Percentiles rank a stretch among this genome's conserved stretches.
Conservation (phyloP, 257 asterid genomes). For the Lavandula angustifolia region DNA sequence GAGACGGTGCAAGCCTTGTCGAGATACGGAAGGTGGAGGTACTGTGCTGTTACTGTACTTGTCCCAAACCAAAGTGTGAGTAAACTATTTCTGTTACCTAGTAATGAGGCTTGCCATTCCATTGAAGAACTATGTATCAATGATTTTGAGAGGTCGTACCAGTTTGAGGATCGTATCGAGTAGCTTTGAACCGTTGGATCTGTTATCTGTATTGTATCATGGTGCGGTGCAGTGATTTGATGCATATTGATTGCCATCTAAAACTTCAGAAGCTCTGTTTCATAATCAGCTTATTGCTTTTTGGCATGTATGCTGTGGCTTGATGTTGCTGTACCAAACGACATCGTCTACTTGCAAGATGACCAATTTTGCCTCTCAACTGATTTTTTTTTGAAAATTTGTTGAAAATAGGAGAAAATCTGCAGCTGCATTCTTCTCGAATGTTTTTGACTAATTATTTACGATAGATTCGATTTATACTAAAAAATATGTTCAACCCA, state of each 20-base stretch:
- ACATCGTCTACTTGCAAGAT: too few species aligned
- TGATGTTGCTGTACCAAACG: too few species aligned
- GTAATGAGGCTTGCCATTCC: conserved; percentile 19
- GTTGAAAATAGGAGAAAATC: too few species aligned
- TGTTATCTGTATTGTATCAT: not conserved
- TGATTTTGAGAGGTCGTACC: conserved; percentile 21
- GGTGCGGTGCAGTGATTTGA: not conserved
- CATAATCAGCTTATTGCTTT: not conserved
- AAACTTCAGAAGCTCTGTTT: not conserved
- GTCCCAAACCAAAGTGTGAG: conserved; percentile 15
- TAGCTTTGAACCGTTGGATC: too few species aligned
- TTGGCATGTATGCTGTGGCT: too few species aligned
- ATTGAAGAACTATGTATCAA: conserved; percentile 17
- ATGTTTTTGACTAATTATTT: too few species aligned
- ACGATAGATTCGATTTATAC: too few species aligned
- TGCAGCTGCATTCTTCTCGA: too few species aligned
- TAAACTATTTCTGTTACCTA: conserved; percentile 16
- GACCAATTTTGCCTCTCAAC: too few species aligned
- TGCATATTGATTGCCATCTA: not conserved
- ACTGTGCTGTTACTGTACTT: not conserved
- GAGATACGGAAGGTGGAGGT: not conserved
- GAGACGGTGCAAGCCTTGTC: conserved; percentile 15
- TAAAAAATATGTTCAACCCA: too few species aligned
- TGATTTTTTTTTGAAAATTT: too few species aligned
- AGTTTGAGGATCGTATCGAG: not conserved